Evolutionary conservation across 495 filamentous ascomycete genomes (phyloP), one percentile per base, ranked within the genome.

Genomic region (Penicillium taxi): DNA sequence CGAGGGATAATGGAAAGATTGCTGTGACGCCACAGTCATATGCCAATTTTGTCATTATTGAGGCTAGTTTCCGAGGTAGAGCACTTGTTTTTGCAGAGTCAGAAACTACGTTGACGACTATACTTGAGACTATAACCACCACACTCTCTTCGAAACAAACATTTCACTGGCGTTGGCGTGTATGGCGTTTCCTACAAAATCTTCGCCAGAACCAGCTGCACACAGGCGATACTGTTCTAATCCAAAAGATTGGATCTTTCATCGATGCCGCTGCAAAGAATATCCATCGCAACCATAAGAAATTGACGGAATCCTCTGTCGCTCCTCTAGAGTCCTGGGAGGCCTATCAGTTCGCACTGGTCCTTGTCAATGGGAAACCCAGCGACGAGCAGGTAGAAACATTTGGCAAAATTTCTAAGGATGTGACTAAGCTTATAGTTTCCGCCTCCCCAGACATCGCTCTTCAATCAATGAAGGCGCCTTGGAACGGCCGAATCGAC

Each of bases 91-190:
- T 58, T 13, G 24, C 51, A 9, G 47, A 55, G 18, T 49, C 43
- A 3, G 47, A 59, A 15, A 47, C 53, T 12, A 40, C 40, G n/a
- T 35, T 67, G 17, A 25, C 33, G 6, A 29, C 36, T 9, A 39
- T 63, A 6, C 32, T 63, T 5, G 52, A 61, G 18, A 59, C 56
- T 1, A 19, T 57, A 6, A 51, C 40, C 6, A 36, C 48, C 6
- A 59, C 64, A 1, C 40, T 67, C 18, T 59, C 56, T 19, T 63
- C 58, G 1, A 58, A 64, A 31, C 51, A 63, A 29, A 35, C 37
- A 27, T 28, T 65, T 17, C 66, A 64, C 39, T 70, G 66, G 66
- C 56, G 59, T 34, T 70, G 66, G 66, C 61, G 66, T n/a, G 27
- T 70, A 32, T 70, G 66, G 66, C 59, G 60, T 27, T 47, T 68